Evolutionary conservation across 169 alveolate genomes (phyloP).

Genomic region (Fabrea salina): DNA sequence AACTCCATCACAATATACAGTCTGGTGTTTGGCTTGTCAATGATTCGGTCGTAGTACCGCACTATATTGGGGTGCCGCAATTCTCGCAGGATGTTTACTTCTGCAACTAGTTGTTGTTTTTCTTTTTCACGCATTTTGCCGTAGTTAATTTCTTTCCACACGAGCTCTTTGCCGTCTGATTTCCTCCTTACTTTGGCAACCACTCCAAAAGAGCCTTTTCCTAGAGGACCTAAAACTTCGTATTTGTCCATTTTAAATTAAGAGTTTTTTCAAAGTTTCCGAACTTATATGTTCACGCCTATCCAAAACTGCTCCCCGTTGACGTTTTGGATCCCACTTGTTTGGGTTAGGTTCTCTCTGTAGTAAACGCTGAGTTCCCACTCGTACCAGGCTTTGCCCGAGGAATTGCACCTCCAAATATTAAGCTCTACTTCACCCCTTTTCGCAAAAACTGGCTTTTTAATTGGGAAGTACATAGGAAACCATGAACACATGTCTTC

Average conservation of each 20-base stretch:
- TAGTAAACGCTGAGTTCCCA: constrained; percentile 48
- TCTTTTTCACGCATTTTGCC: constrained; percentile 94
- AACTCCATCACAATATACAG: constrained; percentile 94
- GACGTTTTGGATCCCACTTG: constrained; percentile 40
- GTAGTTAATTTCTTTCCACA: constrained; percentile 94
- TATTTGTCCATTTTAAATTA: constrained; percentile 38
- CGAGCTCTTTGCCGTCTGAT: constrained; percentile 76
- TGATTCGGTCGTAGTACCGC: constrained; percentile 91
- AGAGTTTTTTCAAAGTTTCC: no score
- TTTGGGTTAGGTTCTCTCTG: background rate
- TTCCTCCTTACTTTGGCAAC: constrained; percentile 79
- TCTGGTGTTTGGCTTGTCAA: constrained; percentile 88
- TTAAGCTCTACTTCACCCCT: constrained; percentile 41
- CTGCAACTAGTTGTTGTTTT: constrained; percentile 94
- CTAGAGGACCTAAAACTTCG: constrained; percentile 69
- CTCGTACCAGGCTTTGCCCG: constrained; percentile 82
- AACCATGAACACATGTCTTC: constrained; percentile 81
- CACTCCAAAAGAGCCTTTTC: constrained; percentile 85
- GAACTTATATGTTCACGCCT: no score
- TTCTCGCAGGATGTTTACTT: constrained; percentile 94
- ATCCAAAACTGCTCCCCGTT: constrained; percentile 41
- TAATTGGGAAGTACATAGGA: constrained; percentile 83
- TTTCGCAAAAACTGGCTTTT: constrained; percentile 50
- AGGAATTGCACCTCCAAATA: constrained; percentile 66
- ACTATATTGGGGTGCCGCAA: constrained; percentile 93